Evolutionary conservation across 2,329 filamentous ascomycete genomes (phyloP).

Genomic region (Rosellinia necatrix): DNA sequence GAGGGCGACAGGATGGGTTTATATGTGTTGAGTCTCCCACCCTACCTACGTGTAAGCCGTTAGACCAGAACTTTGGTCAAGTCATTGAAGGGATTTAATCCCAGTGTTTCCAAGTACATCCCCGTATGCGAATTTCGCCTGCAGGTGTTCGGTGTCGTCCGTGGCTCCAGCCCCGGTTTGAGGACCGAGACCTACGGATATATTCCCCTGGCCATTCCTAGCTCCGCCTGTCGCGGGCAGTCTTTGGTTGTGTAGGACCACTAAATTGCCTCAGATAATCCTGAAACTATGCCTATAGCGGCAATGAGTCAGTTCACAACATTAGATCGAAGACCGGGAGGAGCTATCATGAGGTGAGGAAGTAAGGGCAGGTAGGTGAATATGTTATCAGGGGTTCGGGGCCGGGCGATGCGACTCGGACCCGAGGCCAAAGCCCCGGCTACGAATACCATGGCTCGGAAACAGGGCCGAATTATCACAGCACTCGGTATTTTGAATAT

Average conservation of each 20-base stretch:
- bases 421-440: conserved; percentile 4
- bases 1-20: neutral
- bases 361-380: too few relatives aligned
- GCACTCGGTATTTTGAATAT: too few relatives aligned
- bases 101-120: neutral
- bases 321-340: neutral
- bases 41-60: neutral
- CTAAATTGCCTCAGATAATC: too few relatives aligned
- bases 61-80: neutral
- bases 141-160: too few relatives aligned
- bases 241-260: too few relatives aligned
- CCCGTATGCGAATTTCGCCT: neutral
- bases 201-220: too few relatives aligned
- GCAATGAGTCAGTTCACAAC: too few relatives aligned
- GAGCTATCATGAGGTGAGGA: neutral
- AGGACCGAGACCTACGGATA: neutral
- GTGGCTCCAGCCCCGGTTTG: neutral
- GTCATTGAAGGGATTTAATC: neutral
- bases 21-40: neutral
- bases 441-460: too few relatives aligned
- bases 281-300: too few relatives aligned
- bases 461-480: too few relatives aligned
- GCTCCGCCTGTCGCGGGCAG: too few relatives aligned
- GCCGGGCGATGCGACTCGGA: neutral
- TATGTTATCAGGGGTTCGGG: too few relatives aligned